A percentile compares a stretch with the other conserved stretches of the same genome.
Evolutionary conservation across 2,329 filamentous ascomycete genomes (phyloP).

Genomic region (Cercospora sp.): DNA sequence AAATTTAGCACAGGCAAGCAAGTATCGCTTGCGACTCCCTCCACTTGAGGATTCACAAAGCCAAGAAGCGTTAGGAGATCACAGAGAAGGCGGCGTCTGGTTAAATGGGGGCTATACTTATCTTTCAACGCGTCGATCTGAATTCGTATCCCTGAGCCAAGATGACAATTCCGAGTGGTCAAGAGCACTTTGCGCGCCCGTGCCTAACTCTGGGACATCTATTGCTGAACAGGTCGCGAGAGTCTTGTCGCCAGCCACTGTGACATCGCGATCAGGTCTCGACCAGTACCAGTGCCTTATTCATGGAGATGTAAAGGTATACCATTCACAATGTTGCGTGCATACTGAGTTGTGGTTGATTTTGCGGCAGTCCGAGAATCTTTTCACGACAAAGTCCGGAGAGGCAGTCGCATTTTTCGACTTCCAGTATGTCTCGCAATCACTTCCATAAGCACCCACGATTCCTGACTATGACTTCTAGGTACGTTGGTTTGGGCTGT

Average conservation of each 20-base stretch:
- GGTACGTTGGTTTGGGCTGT: slow-evolving; percentile 57
- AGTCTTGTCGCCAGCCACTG: slow-evolving; percentile 49
- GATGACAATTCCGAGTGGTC: slow-evolving; percentile 59
- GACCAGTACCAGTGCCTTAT: slow-evolving; percentile 56
- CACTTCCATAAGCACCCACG: not conserved
- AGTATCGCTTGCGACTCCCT: slow-evolving; percentile 50
- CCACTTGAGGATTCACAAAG: slow-evolving; percentile 54
- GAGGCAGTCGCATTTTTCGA: slow-evolving; percentile 64
- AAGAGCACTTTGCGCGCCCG: slow-evolving; percentile 47
- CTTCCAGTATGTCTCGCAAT: slow-evolving; percentile 58
- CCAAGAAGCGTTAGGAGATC: not conserved
- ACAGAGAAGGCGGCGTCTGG: slow-evolving; percentile 46
- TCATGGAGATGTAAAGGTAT: slow-evolving; percentile 65
- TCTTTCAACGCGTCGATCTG: slow-evolving; percentile 60
- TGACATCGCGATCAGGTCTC: not conserved
- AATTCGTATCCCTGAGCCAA: slow-evolving; percentile 53
- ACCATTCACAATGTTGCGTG: not conserved
- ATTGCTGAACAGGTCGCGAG: slow-evolving; percentile 52
- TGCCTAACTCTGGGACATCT: slow-evolving; percentile 32
- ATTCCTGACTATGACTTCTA: not conserved
- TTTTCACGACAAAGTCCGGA: slow-evolving; percentile 57
- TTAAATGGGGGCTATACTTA: slow-evolving; percentile 65
- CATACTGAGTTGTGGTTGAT: not conserved
- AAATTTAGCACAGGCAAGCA: slow-evolving; percentile 29
- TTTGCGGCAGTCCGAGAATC: slow-evolving; percentile 56